Evolutionary conservation across 345 rosid species (phyloP).

Genomic region (Schrenkiella parvula): DNA sequence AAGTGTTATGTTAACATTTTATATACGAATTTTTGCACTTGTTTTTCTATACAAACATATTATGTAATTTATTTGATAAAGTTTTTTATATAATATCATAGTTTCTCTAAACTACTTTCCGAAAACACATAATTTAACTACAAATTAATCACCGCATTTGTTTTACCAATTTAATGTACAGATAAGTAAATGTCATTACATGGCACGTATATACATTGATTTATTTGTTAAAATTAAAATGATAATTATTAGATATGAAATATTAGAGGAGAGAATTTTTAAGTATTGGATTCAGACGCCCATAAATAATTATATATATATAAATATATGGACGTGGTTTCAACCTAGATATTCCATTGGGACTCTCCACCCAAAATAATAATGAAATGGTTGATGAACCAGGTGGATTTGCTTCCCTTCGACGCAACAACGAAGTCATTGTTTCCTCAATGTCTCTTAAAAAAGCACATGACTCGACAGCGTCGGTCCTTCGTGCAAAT

Average conservation of each 20-base stretch:
- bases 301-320: background rate
- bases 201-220: background rate
- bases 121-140: background rate
- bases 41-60: no score
- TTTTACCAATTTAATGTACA: no score
- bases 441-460: constrained; percentile 16
- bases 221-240: background rate
- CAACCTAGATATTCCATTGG: constrained; percentile 29
- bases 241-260: background rate
- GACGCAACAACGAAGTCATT: constrained; percentile 22
- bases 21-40: background rate
- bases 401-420: constrained; percentile 19
- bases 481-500: constrained; percentile 7
- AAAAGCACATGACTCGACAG: constrained; percentile 12
- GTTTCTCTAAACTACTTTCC: no score
- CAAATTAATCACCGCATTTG: background rate
- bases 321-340: background rate
- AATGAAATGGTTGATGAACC: constrained; percentile 4
- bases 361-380: constrained; percentile 4
- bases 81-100: no score
- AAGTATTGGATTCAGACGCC: background rate
- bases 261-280: background rate
- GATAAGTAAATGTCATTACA: background rate
- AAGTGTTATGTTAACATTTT: no score
- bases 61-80: no score